Conservation (phyloP, 768 basidiomycete species). For the Boletales sp. region DNA sequence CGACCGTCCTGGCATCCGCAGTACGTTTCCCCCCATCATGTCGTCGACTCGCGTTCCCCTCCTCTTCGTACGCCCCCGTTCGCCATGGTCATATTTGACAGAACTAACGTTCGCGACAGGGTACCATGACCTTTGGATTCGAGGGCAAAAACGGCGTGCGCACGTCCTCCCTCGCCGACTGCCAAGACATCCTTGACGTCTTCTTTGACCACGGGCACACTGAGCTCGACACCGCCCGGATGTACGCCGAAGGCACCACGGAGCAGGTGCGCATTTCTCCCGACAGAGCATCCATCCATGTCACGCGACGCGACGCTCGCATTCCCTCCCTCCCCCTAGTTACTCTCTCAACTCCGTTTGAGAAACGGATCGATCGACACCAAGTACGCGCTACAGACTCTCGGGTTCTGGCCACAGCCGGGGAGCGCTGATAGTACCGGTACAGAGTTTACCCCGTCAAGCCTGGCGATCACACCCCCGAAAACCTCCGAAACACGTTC, state of each 20-base stretch:
- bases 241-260: conserved; percentile 52
- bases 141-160: conserved; percentile 41
- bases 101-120: conserved; percentile 23
- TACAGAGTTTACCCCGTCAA: conserved; percentile 38
- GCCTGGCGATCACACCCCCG: conserved; percentile 42
- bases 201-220: conserved; percentile 41
- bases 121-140: conserved; percentile 48
- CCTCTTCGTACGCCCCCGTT: conserved; percentile 17
- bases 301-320: no score
- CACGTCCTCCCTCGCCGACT: conserved; percentile 31
- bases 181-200: conserved; percentile 43
- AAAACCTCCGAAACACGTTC: conserved; percentile 42
- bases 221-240: conserved; percentile 50
- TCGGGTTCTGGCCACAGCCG: no score
- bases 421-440: no score
- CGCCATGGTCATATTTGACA: neutral
- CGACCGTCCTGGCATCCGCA: no score
- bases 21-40: conserved; percentile 6
- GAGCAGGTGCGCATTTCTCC: conserved; percentile 38
- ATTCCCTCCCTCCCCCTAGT: conserved; percentile 21
- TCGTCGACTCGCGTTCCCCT: conserved; percentile 28
- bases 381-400: conserved; percentile 30
- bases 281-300: no score
- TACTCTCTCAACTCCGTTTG: conserved; percentile 40
- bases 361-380: conserved; percentile 43